Evolutionary conservation across 169 alveolate genomes (phyloP).

Genomic region (Plasmodium ovale): DNA sequence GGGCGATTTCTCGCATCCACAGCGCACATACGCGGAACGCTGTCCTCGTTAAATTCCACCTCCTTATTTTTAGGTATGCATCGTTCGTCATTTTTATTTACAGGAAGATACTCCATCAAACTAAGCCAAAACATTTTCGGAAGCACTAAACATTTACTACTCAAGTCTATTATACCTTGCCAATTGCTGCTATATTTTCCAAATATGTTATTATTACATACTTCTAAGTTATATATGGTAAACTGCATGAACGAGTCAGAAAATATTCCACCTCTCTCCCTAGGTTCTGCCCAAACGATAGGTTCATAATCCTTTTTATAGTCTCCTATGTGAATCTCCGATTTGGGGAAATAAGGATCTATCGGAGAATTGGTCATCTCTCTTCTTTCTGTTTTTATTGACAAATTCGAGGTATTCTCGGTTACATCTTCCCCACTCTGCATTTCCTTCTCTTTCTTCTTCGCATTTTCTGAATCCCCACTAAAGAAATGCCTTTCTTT

Average conservation of each 20-base stretch:
- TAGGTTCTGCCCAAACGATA: constrained; percentile 81
- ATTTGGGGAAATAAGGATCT: constrained; percentile 11
- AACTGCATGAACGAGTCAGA: constrained; percentile 81
- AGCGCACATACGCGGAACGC: constrained; percentile 76
- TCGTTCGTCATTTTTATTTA: constrained; percentile 73
- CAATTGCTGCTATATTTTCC: constrained; percentile 82
- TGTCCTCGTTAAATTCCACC: constrained; percentile 16
- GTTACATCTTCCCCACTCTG: neutral
- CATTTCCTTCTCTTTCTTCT: neutral
- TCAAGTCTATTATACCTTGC: constrained; percentile 82
- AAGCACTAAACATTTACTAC: constrained; percentile 81
- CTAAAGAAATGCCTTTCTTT: neutral
- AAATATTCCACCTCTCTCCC: constrained; percentile 85
- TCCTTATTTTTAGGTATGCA: constrained; percentile 41
- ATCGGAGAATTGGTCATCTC: neutral
- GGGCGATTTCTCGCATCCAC: constrained; percentile 45
- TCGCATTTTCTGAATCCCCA: neutral
- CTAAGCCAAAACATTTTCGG: constrained; percentile 87
- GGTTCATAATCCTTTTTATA: constrained; percentile 60
- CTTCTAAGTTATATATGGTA: constrained; percentile 80
- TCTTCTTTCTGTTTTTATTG: neutral
- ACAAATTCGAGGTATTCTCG: neutral
- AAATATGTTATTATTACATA: constrained; percentile 81
- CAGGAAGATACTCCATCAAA: constrained; percentile 84
- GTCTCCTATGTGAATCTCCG: constrained; percentile 68